phyloP scores from a whole-genome alignment of 352 stramenopile species.

The Phytophthora europaea region DNA sequence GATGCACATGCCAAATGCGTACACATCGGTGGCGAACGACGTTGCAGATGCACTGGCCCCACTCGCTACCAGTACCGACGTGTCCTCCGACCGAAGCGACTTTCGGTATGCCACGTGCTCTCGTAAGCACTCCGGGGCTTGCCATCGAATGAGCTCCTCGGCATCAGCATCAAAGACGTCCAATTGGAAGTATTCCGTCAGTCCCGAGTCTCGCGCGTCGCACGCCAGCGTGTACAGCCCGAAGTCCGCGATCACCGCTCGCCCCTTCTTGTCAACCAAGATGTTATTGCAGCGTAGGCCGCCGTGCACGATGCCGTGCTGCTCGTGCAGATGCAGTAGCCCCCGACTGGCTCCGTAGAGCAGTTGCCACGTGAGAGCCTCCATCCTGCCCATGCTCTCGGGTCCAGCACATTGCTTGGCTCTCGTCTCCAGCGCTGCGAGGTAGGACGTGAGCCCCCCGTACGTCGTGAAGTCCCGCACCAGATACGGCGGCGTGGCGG shows the following conservation, averaged over 20 bases:
- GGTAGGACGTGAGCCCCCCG: constrained; percentile 59
- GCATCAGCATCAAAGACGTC: constrained; percentile 47
- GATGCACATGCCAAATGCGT: constrained; percentile 85
- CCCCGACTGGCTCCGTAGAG: constrained; percentile 70
- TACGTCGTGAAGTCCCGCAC: constrained; percentile 74
- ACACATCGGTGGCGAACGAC: constrained; percentile 68
- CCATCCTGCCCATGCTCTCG: constrained; percentile 42
- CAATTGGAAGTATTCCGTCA: constrained; percentile 45
- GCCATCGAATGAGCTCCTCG: constrained; percentile 70
- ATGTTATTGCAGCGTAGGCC: constrained; percentile 76
- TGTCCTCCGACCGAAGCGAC: constrained; percentile 35
- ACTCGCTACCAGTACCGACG: constrained; percentile 20
- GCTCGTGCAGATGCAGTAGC: constrained; percentile 71
- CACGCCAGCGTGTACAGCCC: constrained; percentile 55
- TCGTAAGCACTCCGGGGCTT: constrained; percentile 69
- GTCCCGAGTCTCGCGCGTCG: constrained; percentile 47
- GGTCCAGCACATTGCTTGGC: constrained; percentile 42
- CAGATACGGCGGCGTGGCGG: constrained; percentile 53
- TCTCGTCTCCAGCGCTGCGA: constrained; percentile 52
- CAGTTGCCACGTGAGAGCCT: constrained; percentile 63
- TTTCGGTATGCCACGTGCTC: constrained; percentile 44
- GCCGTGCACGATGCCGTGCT: constrained; percentile 62
- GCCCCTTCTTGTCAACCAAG: constrained; percentile 75
- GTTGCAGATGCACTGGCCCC: constrained; percentile 30
- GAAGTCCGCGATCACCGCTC: constrained; percentile 67